A percentile compares a stretch with the other conserved stretches of the same genome.
phyloP scores from a whole-genome alignment of 2,329 filamentous ascomycete genomes.

The Leptographium lundbergii region DNA sequence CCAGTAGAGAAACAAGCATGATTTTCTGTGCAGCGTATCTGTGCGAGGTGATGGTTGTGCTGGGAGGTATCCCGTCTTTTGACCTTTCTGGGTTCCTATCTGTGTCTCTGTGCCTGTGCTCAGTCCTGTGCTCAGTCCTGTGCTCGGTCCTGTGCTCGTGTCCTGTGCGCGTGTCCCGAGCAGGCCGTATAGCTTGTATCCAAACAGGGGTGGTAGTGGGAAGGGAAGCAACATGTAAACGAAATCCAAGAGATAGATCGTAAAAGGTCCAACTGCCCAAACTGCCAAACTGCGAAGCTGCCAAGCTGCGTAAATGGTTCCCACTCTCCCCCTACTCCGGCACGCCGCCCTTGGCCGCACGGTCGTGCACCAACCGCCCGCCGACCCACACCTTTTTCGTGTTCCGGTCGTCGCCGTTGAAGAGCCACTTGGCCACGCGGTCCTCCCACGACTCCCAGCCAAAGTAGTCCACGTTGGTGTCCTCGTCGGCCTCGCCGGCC shows the following conservation, averaged over 20 bases:
- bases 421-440: conserved; percentile 85
- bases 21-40: too few species aligned
- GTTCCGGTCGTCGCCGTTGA: conserved; percentile 85
- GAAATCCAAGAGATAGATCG: not conserved
- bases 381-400: conserved; percentile 80
- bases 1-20: too few species aligned
- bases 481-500: conserved; percentile 18
- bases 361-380: conserved; percentile 65
- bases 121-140: too few species aligned
- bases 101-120: not conserved
- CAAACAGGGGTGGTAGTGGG: too few species aligned
- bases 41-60: too few species aligned
- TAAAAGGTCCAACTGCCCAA: not conserved
- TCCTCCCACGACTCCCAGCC: conserved; percentile 86
- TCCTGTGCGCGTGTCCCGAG: not conserved
- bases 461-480: conserved; percentile 72
- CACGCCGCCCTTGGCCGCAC: conserved; percentile 9
- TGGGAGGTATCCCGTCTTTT: too few species aligned
- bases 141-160: not conserved
- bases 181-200: too few species aligned
- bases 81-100: not conserved
- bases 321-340: not conserved
- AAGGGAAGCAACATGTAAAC: too few species aligned
- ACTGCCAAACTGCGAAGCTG: too few species aligned
- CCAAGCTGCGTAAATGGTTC: too few species aligned